phyloP scores from a whole-genome alignment of 306 rosid species.

The Casuarina cunninghamiana region DNA sequence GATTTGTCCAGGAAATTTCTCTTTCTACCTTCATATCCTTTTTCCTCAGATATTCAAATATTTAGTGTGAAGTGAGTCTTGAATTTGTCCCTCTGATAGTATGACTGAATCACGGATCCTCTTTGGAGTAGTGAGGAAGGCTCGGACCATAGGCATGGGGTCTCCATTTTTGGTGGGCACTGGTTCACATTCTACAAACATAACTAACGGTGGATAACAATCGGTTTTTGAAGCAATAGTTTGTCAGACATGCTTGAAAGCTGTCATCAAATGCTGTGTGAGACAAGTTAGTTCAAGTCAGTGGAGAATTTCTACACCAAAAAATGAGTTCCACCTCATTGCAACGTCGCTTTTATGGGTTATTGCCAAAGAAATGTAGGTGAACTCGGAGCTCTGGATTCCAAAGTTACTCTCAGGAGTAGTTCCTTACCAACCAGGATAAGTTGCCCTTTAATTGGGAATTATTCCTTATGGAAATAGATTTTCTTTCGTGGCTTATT shows the following conservation, averaged over 20 bases:
- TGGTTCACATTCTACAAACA: slow-evolving; percentile 33
- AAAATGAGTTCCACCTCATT: slow-evolving; percentile 49
- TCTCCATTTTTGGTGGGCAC: slow-evolving; percentile 34
- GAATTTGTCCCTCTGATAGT: slow-evolving; percentile 16
- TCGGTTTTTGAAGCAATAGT: slow-evolving; percentile 41
- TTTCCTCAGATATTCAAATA: slow-evolving; percentile 12
- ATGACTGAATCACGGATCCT: slow-evolving; percentile 29
- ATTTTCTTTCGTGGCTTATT: slow-evolving; percentile 44
- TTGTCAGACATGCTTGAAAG: slow-evolving; percentile 48
- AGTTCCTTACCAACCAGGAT: slow-evolving; percentile 62
- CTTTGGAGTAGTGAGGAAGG: slow-evolving; percentile 36
- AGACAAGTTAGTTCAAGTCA: slow-evolving; percentile 52
- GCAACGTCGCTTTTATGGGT: slow-evolving; percentile 51
- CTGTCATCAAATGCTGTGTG: slow-evolving; percentile 55
- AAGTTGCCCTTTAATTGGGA: slow-evolving; percentile 65
- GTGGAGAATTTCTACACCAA: slow-evolving; percentile 71
- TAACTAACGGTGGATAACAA: slow-evolving; percentile 47
- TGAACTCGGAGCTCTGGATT: slow-evolving; percentile 60
- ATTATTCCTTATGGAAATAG: slow-evolving; percentile 61
- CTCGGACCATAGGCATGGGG: slow-evolving; percentile 36
- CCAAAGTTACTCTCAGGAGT: slow-evolving; percentile 46
- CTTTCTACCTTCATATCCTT: slow-evolving; percentile 2
- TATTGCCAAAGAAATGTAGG: slow-evolving; percentile 53
- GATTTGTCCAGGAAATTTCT: slow-evolving; percentile 17
- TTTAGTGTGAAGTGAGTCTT: too few relatives aligned